Conservation (phyloP, 768 basidiomycete species). For the Termitomyces sp. region DNA sequence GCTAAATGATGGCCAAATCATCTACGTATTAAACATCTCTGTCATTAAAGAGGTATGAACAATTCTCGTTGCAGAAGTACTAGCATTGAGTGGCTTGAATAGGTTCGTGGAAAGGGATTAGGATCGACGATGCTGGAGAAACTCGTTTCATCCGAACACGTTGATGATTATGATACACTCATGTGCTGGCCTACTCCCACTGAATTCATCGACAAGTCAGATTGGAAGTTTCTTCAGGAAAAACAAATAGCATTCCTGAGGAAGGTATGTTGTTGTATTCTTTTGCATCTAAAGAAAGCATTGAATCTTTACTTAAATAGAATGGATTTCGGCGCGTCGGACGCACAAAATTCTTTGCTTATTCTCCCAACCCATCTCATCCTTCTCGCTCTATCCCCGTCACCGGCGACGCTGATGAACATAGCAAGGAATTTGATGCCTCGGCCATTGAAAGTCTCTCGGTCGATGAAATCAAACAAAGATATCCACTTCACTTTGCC, state of each 20-base stretch:
- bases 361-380: background rate
- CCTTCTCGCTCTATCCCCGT: background rate
- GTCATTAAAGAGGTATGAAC: slow-evolving; percentile 21
- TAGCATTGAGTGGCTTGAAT: background rate
- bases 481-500: slow-evolving; percentile 1
- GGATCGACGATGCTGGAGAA: slow-evolving; percentile 18
- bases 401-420: background rate
- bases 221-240: background rate
- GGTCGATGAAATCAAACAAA: background rate
- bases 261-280: background rate
- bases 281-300: background rate
- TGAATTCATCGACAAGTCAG: background rate
- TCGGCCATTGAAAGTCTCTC: background rate
- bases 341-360: slow-evolving; percentile 6
- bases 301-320: background rate
- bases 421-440: background rate
- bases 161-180: slow-evolving; percentile 10
- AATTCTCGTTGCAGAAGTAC: background rate
- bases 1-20: slow-evolving; percentile 20
- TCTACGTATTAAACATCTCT: slow-evolving; percentile 23
- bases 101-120: slow-evolving; percentile 15
- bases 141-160: slow-evolving; percentile 15
- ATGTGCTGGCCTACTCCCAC: slow-evolving; percentile 22
- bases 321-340: slow-evolving; percentile 6
- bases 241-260: slow-evolving; percentile 8